phyloP scores from a whole-genome alignment of 345 rosid genomes.

The Trapa incisa region DNA sequence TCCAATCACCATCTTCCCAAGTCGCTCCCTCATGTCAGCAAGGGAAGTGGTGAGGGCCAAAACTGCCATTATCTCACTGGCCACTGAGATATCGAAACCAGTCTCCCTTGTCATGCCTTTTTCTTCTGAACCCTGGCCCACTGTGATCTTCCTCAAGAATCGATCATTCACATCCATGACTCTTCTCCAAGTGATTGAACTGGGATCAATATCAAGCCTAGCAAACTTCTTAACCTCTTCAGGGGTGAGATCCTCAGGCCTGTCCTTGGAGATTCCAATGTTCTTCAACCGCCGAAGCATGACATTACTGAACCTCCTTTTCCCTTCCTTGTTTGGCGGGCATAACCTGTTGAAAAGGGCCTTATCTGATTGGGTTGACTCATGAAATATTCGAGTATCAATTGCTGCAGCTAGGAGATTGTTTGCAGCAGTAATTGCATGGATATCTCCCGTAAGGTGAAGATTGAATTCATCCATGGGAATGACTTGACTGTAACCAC shows the following conservation, averaged over 20 bases:
- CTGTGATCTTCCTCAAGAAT: conserved; percentile 76
- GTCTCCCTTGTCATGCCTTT: conserved; percentile 97
- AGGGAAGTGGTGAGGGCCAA: conserved; percentile 91
- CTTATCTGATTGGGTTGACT: conserved; percentile 83
- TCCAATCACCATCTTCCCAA: conserved; percentile 94
- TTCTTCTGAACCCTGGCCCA: conserved; percentile 97
- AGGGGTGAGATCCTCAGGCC: conserved; percentile 79
- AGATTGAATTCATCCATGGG: conserved; percentile 99
- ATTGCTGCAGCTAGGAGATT: conserved; percentile 98
- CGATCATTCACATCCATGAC: conserved; percentile 97
- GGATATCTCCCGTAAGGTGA: conserved; percentile 95
- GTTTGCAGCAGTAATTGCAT: conserved; percentile 98
- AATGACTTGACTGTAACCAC: conserved; percentile 96
- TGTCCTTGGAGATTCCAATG: conserved; percentile 72
- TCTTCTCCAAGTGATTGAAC: conserved; percentile 90
- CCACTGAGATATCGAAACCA: conserved; percentile 92
- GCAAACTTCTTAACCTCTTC: conserved; percentile 71
- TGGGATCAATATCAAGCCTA: conserved; percentile 83
- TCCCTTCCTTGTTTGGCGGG: conserved; percentile 80
- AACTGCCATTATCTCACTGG: conserved; percentile 99
- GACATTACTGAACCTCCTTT: conserved; percentile 59
- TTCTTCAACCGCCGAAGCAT: conserved; percentile 82
- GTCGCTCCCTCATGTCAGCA: conserved; percentile 95
- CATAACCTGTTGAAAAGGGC: conserved; percentile 85
- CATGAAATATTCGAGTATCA: conserved; percentile 93